Evolutionary conservation across 106 monocot genomes (phyloP).

Genomic region (Dioscorea dumetorum): DNA sequence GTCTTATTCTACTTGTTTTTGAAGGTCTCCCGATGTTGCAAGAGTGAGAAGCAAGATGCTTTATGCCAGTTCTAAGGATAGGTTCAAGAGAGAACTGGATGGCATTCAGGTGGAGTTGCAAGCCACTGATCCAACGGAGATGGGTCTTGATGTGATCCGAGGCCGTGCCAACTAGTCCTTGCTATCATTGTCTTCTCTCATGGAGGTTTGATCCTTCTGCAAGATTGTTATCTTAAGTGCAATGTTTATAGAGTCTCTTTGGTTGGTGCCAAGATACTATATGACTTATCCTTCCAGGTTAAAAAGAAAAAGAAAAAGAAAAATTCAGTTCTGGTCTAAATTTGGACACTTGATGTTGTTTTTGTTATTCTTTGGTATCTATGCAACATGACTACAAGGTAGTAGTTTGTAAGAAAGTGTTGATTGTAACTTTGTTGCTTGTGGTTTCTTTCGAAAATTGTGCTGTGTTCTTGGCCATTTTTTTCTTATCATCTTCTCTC

Average conservation of each 20-base stretch:
- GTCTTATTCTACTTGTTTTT: not conserved
- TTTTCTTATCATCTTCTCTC: not conserved
- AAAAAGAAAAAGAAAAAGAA: not conserved
- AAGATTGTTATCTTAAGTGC: constrained; percentile 9
- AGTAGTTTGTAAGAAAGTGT: constrained; percentile 10
- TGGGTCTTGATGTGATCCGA: constrained; percentile 28
- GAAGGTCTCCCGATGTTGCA: constrained; percentile 29
- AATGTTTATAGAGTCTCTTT: constrained; percentile 7
- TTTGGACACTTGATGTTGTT: constrained; percentile 9
- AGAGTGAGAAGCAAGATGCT: constrained; percentile 36
- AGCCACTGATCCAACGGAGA: constrained; percentile 28
- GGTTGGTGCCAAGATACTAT: constrained; percentile 2
- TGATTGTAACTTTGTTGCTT: not conserved
- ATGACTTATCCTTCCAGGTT: constrained; percentile 11
- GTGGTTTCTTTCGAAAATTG: too few species aligned
- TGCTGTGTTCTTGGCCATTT: too few species aligned
- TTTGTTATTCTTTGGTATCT: constrained; percentile 11
- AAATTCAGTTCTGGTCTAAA: not conserved
- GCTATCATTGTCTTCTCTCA: not conserved
- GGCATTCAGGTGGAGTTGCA: constrained; percentile 31
- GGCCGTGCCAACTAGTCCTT: constrained; percentile 22
- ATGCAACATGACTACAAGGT: constrained; percentile 10
- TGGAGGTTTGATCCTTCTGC: constrained; percentile 2
- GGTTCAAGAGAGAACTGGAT: constrained; percentile 33
- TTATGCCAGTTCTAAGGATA: constrained; percentile 30